Conservation (phyloP, 192 early-diverging fungal genomes). For the Backusella psychrophila region DNA sequence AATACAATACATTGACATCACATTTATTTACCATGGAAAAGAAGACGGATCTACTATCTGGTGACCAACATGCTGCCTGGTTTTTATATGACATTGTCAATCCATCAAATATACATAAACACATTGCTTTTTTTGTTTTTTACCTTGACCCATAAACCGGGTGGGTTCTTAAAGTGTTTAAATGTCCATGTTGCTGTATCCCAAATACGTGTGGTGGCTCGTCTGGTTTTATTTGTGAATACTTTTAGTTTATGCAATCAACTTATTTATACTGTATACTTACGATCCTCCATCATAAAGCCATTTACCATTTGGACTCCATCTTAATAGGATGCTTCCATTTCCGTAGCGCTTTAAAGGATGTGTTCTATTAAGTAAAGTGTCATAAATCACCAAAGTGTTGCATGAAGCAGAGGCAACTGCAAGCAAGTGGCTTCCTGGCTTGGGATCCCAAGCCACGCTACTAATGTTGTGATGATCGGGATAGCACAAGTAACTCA, state of each 20-base stretch:
- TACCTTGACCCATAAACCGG: constrained; percentile 36
- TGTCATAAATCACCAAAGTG: constrained; percentile 48
- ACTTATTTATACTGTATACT: background rate
- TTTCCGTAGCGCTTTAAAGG: constrained; percentile 35
- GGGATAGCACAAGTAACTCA: constrained; percentile 40
- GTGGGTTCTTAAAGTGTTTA: constrained; percentile 20
- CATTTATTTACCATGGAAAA: constrained; percentile 48
- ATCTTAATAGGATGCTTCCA: constrained; percentile 37
- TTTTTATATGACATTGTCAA: background rate
- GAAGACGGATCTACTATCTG: constrained; percentile 54
- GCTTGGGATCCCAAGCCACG: constrained; percentile 49
- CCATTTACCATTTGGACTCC: constrained; percentile 53
- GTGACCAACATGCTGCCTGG: constrained; percentile 58
- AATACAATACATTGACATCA: constrained; percentile 36
- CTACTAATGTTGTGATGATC: constrained; percentile 37
- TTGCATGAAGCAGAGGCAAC: constrained; percentile 32
- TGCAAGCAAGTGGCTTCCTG: constrained; percentile 45
- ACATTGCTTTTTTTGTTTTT: background rate
- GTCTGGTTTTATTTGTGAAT: constrained; percentile 6
- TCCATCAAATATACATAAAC: background rate
- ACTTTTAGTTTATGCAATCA: no score
- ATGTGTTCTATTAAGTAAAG: constrained; percentile 28
- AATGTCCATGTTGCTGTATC: constrained; percentile 48
- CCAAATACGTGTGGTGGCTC: constrained; percentile 43
- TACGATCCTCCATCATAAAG: constrained; percentile 44